Percentiles rank a stretch among this genome's conserved stretches.
These are phyloP conservation scores for Closterium sp. DNA, from an alignment of 139 green algal genomes.

Conservation along the genomic window DNA sequence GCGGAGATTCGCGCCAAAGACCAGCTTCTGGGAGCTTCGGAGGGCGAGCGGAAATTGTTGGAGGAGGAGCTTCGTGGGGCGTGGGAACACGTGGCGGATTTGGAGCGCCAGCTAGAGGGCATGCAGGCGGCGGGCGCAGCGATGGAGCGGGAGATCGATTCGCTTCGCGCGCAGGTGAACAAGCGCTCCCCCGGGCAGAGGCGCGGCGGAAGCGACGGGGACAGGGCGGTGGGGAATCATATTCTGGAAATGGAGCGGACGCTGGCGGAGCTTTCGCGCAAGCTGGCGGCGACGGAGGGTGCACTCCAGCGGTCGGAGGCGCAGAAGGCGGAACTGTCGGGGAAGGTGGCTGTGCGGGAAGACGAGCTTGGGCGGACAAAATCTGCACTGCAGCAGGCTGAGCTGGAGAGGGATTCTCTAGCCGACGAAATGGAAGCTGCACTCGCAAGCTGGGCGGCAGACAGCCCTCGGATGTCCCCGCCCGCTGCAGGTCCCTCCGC, in stretches of 20 bases:
- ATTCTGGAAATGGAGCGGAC: background rate
- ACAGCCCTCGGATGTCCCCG: background rate
- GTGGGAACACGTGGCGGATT: background rate
- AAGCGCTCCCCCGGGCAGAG: background rate
- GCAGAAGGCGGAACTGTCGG: background rate
- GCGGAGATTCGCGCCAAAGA: background rate
- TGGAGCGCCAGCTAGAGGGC: background rate
- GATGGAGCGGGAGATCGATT: background rate
- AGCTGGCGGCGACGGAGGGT: background rate
- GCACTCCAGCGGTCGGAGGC: background rate
- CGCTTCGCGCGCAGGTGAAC: background rate
- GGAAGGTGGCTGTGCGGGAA: background rate
- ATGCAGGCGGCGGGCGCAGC: background rate
- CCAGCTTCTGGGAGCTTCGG: background rate
- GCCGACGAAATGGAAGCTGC: background rate
- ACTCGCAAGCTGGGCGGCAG: background rate
- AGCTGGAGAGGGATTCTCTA: background rate
- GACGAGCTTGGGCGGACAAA: background rate
- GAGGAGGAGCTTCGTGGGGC: background rate
- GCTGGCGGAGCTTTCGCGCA: background rate
- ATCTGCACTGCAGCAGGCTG: background rate
- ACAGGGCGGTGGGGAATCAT: background rate
- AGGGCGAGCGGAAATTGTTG: background rate
- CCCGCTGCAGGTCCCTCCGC: background rate
- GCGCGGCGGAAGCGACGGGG: background rate